These are phyloP conservation scores for Hanseniaspora hatyaiensis DNA, from an alignment of 805 yeast species.

Conservation along the genomic window DNA sequence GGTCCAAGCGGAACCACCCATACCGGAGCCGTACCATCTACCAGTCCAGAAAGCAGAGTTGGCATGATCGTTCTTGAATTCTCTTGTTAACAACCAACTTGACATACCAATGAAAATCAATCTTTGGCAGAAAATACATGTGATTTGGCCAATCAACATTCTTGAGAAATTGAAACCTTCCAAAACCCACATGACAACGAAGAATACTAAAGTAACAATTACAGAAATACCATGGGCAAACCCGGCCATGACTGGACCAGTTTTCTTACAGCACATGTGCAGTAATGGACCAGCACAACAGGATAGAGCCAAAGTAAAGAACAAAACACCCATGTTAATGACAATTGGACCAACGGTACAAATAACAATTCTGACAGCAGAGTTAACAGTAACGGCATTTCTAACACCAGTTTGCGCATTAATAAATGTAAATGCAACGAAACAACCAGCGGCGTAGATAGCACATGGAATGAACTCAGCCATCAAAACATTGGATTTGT, in stretches of 20 bases:
- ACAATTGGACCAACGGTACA: constrained; percentile 87
- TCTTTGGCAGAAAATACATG: constrained; percentile 81
- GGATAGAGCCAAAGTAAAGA: constrained; percentile 65
- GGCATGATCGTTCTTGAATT: constrained; percentile 87
- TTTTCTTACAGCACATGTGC: constrained; percentile 90
- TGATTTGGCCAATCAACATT: constrained; percentile 73
- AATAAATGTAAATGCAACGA: constrained; percentile 66
- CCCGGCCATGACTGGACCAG: constrained; percentile 90
- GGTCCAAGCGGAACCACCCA: constrained; percentile 88
- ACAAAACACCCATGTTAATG: constrained; percentile 74
- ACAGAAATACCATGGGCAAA: constrained; percentile 94
- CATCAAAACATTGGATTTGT: constrained; percentile 57
- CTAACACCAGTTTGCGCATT: constrained; percentile 79
- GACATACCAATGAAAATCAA: constrained; percentile 76
- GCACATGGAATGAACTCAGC: constrained; percentile 64
- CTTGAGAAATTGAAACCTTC: constrained; percentile 85
- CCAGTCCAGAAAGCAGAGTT: constrained; percentile 99
- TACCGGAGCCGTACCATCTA: constrained; percentile 91
- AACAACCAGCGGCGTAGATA: constrained; percentile 66
- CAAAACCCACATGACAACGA: constrained; percentile 92
- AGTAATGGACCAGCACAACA: constrained; percentile 97
- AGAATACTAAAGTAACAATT: constrained; percentile 71
- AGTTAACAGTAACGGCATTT: constrained; percentile 45
- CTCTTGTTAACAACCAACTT: constrained; percentile 71
- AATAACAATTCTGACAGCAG: constrained; percentile 58